Base-by-base conservation (phyloP, 2,329 filamentous ascomycete species). In the Epichloe uncinata region DNA sequence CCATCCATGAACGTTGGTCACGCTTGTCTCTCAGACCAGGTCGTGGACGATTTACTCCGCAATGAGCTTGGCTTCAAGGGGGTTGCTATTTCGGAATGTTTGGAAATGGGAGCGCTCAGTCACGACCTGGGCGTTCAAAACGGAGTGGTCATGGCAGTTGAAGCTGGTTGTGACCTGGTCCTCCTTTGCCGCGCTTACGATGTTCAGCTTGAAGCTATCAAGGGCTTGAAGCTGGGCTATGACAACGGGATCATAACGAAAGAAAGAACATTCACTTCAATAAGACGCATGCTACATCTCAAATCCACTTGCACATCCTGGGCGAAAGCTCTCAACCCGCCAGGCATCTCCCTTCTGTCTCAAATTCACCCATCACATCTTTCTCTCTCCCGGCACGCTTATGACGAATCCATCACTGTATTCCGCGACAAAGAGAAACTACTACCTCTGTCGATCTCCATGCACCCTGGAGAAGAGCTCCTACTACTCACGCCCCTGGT, bases 81-180 rank as follows among this genome's bases (percentile, higher is more conserved):
- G 1, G 90, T 97, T 2, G 89, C 93, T 22, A 88, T 97, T 46
- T 96, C 90, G 0, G 91, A 97, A 62, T 97, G 91, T 57, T 70
- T 97, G 7, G 91, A 96, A 64, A 97, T 97, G 91, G 90, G 96
- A 61, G 89, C 90, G 0, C 76, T 97, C 8, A 93, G 88, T 55
- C 87, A 95, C 61, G 94, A 96, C 59, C 93, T 97, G 46, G 91
- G 91, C n/a, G 89, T 98, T 16, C 89, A 91, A 57, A 91, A 93
- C 40, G 93, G 93, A 12, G 95, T 91, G 0, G 88, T 97, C 58
- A 96, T 96, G 89, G 93, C 93, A 3, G 87, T 96, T 47, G 93
- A 95, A 64, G 91, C 93, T 34, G 93, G 93, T 13, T 97, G 93
- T 62, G 93, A 98, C 64, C 72, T 97, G 48, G 81, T 96, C 5